phyloP scores from a whole-genome alignment of 1,139 yeast species.

The Schizosaccharomyces versatilis region DNA sequence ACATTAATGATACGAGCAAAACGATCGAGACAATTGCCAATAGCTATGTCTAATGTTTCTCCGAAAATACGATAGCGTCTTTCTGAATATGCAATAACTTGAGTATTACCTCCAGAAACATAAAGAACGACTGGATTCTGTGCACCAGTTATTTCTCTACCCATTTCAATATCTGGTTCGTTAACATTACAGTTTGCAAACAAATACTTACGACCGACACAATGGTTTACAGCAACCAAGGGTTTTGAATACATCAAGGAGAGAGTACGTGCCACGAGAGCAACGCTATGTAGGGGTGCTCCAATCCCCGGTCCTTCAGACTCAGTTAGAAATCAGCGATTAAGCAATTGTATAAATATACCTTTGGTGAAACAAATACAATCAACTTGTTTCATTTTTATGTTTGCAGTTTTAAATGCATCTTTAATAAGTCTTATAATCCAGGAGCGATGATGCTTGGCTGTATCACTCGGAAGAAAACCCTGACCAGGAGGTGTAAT shows the following conservation, averaged over 20 bases:
- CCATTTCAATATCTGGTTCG: constrained; percentile 67
- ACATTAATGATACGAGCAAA: constrained; percentile 80
- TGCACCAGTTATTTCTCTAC: constrained; percentile 91
- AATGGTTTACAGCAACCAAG: constrained; percentile 83
- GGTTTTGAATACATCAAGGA: constrained; percentile 67
- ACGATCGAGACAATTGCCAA: constrained; percentile 87
- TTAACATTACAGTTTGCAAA: not conserved
- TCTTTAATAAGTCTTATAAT: constrained; percentile 53
- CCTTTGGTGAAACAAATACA: constrained; percentile 50
- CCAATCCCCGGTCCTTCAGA: constrained; percentile 99
- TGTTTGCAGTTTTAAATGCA: constrained; percentile 42
- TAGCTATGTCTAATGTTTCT: constrained; percentile 88
- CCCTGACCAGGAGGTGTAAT: constrained; percentile 97
- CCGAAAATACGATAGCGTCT: constrained; percentile 81
- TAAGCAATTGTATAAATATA: not conserved
- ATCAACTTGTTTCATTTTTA: constrained; percentile 40
- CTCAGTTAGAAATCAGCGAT: not conserved
- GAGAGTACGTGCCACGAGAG: constrained; percentile 72
- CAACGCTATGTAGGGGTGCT: constrained; percentile 87
- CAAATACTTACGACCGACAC: constrained; percentile 45
- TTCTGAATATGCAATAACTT: constrained; percentile 85
- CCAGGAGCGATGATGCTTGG: constrained; percentile 91
- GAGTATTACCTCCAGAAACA: constrained; percentile 96
- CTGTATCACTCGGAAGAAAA: constrained; percentile 84
- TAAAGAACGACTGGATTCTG: constrained; percentile 83